A percentile compares a stretch with the other conserved stretches of the same genome.
These are phyloP conservation scores for Posidonia australis DNA, from an alignment of 106 monocot genomes.

Conservation along the genomic window DNA sequence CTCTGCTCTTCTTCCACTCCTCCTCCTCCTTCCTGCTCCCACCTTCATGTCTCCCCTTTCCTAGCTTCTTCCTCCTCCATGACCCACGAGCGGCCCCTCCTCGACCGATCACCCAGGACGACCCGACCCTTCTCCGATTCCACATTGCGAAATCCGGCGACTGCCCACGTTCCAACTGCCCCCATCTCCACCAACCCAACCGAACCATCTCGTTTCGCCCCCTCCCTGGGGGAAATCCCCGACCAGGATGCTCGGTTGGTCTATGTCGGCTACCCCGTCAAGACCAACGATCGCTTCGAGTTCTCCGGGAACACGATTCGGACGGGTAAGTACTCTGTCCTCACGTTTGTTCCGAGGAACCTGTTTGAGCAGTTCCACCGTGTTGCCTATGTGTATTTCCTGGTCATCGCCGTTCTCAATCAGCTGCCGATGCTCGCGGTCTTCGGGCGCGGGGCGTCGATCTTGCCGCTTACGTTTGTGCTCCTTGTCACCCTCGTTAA, in stretches of 20 bases:
- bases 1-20: too few species aligned
- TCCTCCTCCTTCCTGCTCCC: too few species aligned
- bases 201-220: neutral
- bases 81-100: too few species aligned
- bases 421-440: slow-evolving; percentile 50
- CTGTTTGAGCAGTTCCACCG: slow-evolving; percentile 88
- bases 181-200: neutral
- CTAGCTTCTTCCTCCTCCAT: too few species aligned
- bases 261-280: slow-evolving; percentile 33
- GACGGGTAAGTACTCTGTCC: slow-evolving; percentile 44
- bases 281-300: slow-evolving; percentile 34
- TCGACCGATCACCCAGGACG: too few species aligned
- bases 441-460: slow-evolving; percentile 57
- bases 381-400: slow-evolving; percentile 66
- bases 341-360: slow-evolving; percentile 67
- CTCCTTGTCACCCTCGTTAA: slow-evolving; percentile 68
- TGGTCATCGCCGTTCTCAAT: slow-evolving; percentile 51
- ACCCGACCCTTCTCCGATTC: too few species aligned
- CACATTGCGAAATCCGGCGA: too few species aligned
- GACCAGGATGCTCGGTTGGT: slow-evolving; percentile 70
- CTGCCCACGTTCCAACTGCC: too few species aligned
- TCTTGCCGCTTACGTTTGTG: slow-evolving; percentile 68
- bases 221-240: slow-evolving; percentile 43
- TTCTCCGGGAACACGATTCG: slow-evolving; percentile 40
- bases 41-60: too few species aligned